Percentiles rank a stretch among this genome's conserved stretches.
These are phyloP conservation scores for Tetrapisispora nanseiensis DNA, from an alignment of 805 yeast species.

Conservation along the genomic window DNA sequence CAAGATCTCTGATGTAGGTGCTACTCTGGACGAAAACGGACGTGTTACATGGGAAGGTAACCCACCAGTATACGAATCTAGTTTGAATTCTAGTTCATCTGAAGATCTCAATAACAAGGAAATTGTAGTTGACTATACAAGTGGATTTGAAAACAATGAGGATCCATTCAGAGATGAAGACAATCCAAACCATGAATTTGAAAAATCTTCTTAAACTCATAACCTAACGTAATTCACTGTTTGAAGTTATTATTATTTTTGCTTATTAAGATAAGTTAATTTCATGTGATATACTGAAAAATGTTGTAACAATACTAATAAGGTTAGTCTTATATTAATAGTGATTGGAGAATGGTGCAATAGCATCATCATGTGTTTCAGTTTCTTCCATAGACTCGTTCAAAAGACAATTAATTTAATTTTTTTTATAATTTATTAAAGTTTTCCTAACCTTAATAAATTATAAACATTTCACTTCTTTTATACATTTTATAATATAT, in stretches of 20 bases:
- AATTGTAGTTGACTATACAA: not conserved
- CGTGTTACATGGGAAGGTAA: constrained; percentile 39
- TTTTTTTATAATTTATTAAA: too few relatives aligned
- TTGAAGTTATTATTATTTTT: too few relatives aligned
- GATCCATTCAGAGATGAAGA: constrained; percentile 5
- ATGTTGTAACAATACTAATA: constrained; percentile 1
- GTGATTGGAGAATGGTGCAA: too few relatives aligned
- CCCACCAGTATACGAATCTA: constrained; percentile 35
- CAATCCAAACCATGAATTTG: not conserved
- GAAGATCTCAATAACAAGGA: constrained; percentile 4
- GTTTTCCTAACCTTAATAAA: too few relatives aligned
- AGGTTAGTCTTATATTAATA: too few relatives aligned
- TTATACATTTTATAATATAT: not conserved
- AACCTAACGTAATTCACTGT: not conserved
- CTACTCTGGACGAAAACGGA: constrained; percentile 46
- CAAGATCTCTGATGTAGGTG: constrained; percentile 57
- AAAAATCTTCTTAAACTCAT: not conserved
- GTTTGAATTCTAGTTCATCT: not conserved
- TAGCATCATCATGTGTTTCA: too few relatives aligned
- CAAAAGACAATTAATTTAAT: too few relatives aligned
- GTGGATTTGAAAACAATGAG: not conserved
- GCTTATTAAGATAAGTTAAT: too few relatives aligned
- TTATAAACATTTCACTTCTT: not conserved
- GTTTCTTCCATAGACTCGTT: too few relatives aligned
- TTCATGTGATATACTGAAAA: too few relatives aligned